Evolutionary conservation across 2,329 filamentous ascomycete species (phyloP).

Genomic region (Myriosclerotinia curreyana): DNA sequence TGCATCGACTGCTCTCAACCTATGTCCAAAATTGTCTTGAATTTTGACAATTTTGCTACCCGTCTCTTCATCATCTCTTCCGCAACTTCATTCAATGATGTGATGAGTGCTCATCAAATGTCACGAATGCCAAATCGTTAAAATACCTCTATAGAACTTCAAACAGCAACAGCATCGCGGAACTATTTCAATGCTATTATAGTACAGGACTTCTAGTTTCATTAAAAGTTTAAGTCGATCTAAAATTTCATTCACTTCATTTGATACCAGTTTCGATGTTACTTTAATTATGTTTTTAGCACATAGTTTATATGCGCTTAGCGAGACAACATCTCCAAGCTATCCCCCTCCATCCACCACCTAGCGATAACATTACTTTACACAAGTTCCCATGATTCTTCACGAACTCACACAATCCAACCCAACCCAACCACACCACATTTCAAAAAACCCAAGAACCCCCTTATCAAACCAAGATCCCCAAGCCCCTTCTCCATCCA

Average conservation of each 20-base stretch:
- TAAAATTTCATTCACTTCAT: neutral
- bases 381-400: too few relatives aligned
- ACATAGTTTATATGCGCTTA: neutral
- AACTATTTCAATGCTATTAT: neutral
- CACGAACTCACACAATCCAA: neutral
- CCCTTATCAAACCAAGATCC: slow-evolving; percentile 1
- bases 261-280: too few relatives aligned
- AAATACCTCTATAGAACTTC: neutral
- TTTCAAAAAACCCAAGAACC: neutral
- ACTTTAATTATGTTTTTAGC: neutral
- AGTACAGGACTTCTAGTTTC: neutral
- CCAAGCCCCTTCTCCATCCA: neutral
- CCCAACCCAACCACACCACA: neutral
- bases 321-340: neutral
- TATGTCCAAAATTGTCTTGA: too few relatives aligned
- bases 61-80: neutral
- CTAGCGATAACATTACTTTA: neutral
- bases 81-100: neutral
- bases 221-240: neutral
- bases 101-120: neutral
- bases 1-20: neutral
- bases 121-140: neutral
- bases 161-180: neutral
- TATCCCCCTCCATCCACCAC: neutral
- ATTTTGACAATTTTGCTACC: neutral